Evolutionary conservation across 345 rosid species (phyloP), one percentile per base, ranked within the genome.

Genomic region (Bruguiera parviflora): DNA sequence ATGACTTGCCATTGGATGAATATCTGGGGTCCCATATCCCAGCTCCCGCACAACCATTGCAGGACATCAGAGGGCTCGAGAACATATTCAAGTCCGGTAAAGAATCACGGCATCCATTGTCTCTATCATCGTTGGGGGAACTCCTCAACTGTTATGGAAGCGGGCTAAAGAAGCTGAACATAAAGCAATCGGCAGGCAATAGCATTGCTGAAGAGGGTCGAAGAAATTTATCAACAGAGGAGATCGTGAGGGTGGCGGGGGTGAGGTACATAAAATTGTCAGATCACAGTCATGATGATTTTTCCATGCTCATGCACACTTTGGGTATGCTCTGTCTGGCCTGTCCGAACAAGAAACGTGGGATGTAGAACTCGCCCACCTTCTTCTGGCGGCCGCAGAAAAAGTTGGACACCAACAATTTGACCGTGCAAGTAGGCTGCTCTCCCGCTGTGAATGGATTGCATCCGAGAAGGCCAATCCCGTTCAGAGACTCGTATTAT

Each of bases 331-430:
- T 32, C 83, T 84, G 66, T 72, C 79, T 0, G 83, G 82, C 57
- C 57, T 85, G n/a, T 82, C 86, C 4, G 84, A 78, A 27, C 83
- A 79, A 68, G 89, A 88, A 75, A 76, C 66, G 19, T 79, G 66
- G 64, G 84, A 88, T 57, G 87, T 85, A 5, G 89, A 85, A 61
- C 79, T 82, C 4, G 80, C 76, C 28, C 84, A 76, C 39, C 80
- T 85, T 6, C 87, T 88, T 21, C 76, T 85, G 0, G 82, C 87
- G 0, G 83, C 87, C 0, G 88, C 90, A 0, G 90, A 86, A 83
- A 86, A 88, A 63, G 86, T 86, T 1, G 88, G 80, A 4, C 55
- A 75, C 61, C 79, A 53, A 11, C 84, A 83, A 53, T 77, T 72
- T n/a, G 88, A 88, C 64, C 71, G 84, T 0, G 90, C 90, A 1